Evolutionary conservation across 306 rosid species (phyloP).

Genomic region (Luffa acutangula): DNA sequence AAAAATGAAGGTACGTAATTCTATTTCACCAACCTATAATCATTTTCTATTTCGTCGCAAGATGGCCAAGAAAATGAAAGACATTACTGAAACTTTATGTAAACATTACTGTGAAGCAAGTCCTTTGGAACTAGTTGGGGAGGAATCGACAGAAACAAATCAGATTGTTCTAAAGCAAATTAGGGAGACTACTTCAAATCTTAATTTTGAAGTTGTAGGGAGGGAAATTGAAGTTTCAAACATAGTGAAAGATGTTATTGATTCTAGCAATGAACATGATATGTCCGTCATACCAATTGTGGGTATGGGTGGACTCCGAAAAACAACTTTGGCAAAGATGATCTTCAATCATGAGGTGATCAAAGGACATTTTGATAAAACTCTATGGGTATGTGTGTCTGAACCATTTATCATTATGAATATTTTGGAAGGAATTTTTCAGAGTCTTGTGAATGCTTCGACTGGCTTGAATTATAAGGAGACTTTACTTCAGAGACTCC

Average conservation of each 20-base stretch:
- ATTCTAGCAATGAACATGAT: neutral
- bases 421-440: slow-evolving; percentile 1
- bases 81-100: neutral
- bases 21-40: neutral
- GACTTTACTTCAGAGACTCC: neutral
- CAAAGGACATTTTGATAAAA: neutral
- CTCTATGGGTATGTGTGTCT: slow-evolving; percentile 16
- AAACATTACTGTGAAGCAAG: neutral
- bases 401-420: neutral
- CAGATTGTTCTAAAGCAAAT: neutral
- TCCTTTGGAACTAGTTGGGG: neutral
- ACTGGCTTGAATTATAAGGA: neutral
- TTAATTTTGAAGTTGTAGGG: neutral
- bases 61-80: neutral
- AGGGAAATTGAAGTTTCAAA: neutral
- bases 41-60: neutral
- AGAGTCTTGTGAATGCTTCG: neutral
- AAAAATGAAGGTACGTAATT: neutral
- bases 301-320: neutral
- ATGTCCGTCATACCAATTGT: neutral
- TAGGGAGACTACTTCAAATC: neutral
- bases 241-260: neutral
- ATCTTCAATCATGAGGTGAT: neutral
- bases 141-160: neutral
- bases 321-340: slow-evolving; percentile 6